Evolutionary conservation across 2,329 filamentous ascomycete species (phyloP), one percentile per base, ranked within the genome.

Genomic region (Rhynchosporium graminicola): DNA sequence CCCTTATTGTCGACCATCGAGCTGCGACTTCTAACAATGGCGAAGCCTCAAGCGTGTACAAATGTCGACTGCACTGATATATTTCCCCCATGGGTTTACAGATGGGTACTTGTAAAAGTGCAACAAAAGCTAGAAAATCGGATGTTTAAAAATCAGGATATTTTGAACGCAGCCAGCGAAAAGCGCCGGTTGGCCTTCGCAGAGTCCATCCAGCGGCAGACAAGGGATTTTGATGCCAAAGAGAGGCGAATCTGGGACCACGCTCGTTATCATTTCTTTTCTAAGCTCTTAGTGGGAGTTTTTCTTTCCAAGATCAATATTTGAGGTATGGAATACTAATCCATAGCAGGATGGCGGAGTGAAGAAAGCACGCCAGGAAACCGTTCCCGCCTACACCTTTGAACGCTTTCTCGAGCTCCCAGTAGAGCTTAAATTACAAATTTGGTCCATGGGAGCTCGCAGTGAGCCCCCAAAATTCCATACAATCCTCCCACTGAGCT

Each of bases 321-420:
- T 10, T 36, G 5, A 1, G 43, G 20, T 3, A 1, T 13, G 20
- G 42, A 52, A 15, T 36, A 38, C 48, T 57, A 29, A 45, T 38
- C 28, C 20, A 4, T 12, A 4, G 26, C 40, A 58, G 56, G 31
- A 31, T 29, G 20, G 46, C 5, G 57, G 57, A 33, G 15, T 52
- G 7, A 36, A 51, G 45, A 20, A n/a, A 26, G 38, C 47, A 7
- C 47, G 57, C 45, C 48, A 42, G 5, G 9, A 31, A 5, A 36
- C 38, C 5, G 38, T 52, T 13, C 57, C 57, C 13, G 57, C 57
- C 10, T 59, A 59, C n/a, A 43, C 57, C 7, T 59, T 59, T 26
- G 31, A 15, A 28, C 31, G 13, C 5, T 59, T 59, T 12, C 33
- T 36, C 5, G 33, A 45, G n/a, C 46, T 52, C 20, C 57, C 57